Evolutionary conservation across 2,329 filamentous ascomycete species (phyloP), one percentile per base, ranked within the genome.

Genomic region (Botrytis medusae): DNA sequence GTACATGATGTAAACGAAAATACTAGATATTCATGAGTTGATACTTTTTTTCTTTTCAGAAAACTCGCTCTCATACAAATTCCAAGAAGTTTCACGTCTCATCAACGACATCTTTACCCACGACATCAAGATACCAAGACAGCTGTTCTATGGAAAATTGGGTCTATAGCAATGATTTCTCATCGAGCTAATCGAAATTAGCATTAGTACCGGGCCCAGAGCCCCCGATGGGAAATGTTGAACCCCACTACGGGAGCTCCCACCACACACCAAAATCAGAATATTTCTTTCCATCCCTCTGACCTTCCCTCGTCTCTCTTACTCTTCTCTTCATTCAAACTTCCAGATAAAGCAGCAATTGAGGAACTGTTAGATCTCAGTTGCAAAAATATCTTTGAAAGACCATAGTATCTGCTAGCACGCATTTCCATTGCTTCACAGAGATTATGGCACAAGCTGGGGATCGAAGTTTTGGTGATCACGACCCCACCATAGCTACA

Each of bases 341-440:
- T 48, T 12, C 6, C 34, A 32, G 32, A 37, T n/a, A 68, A 57
- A 68, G 34, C 48, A 68, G 65, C 65, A 42, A 68, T 68, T 68
- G 65, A 42, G 65, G 12, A 68, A 32, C 29, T n/a, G 12, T 32
- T 40, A 51, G 22, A 71, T 71, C 46, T 64, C 69, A 42, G 10
- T 42, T 32, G 42, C n/a, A 42, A 18, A 3, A 34, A 1, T 7
- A 42, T 18, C n/a, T 48, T 20, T 12, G 16, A 22, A 69, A 48
- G 63, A 40, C 72, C 65, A 46, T 63, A 63, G 37, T 25, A 54
- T 73, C 79, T 80, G 75, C 59, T 77, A 76, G 79, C 78, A 80
- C 74, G 78, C 79, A 73, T 76, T 75, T 75, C 79, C 79, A 80
- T 80, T 80, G 79, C 78, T 73, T 69, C 74, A 68, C 65, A 78